Base-by-base conservation (phyloP, 495 filamentous ascomycete species). In the Trichocladium uniseriatum region DNA sequence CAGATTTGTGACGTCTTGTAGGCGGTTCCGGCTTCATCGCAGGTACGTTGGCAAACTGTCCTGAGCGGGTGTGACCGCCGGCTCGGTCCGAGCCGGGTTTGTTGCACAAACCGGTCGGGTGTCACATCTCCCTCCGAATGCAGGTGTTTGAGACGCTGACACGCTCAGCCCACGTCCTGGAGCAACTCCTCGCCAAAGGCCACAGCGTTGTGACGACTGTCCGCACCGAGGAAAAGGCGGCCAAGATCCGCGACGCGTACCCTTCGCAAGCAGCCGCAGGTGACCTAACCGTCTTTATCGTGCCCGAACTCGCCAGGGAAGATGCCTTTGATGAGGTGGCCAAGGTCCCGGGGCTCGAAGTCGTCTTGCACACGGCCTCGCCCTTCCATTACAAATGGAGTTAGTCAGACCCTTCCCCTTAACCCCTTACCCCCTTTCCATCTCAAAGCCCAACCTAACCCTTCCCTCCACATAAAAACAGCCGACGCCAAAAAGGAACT, bases 171-270 rank as follows among this genome's bases (percentile, higher is more conserved):
- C 87, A 94, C 63, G 76, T 89, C 49, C 74, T 94, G 39, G 85
- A 94, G 42, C 73, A 79, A 35, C 78, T 94, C 22, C 71, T 91
- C 31, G 62, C 80, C 50, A 75, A 73, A 57, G 69, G 77, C 36
- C 84, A 90, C 63, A 79, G 79, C 36, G 87, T 92, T 11, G 80
- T 92, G 13, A 87, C 88, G 9, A 95, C 87, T 5, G 91, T 97
- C 41, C 78, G 91, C 40, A 82, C 79, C 3, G 73, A 85, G 44
- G 78, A 80, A 18, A 97, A 97, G 62, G 89, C 83, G 16, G 67
- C 86, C 40, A 79, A 72, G 52, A 88, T 95, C 61, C 76, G 80
- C 15, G 66, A 79, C 16, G 81, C 82, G 14, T 80, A 90, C 63
- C 76, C 82, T 0, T 49, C 58, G 4, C 60, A 71, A 3, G 55